Base-by-base conservation (phyloP, 768 basidiomycete genomes). In the Rhodocollybia butyracea region DNA sequence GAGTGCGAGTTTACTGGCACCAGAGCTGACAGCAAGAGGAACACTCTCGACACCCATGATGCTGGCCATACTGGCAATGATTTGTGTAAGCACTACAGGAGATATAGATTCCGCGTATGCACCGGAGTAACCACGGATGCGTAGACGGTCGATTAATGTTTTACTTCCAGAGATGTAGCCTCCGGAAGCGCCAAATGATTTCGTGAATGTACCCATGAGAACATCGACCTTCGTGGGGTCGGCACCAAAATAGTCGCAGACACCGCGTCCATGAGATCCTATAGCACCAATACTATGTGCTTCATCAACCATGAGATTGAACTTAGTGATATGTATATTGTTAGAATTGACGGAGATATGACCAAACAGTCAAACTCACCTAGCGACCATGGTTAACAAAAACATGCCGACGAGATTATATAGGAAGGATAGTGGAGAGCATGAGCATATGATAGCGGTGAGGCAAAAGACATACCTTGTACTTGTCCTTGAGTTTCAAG, bases 171-270 rank as follows among this genome's bases (percentile, higher is more conserved):
- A 81, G 58, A 99, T 87, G 72, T 98, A 98, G 3, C 97, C 96
- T 43, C 96, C 96, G 0, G 94, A 89, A 1, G 94, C 90, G 53
- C 92, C 93, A 64, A 95, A 95, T 0, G 91, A 92, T 69, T 92
- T 93, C 24, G 96, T 99, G 70, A 99, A 97, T 0, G 97, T 99
- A 46, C 97, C 97, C 97, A 99, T 99, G 59, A 97, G 83, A 59
- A 99, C 80, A 66, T 99, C 97, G 59, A 98, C 81, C 7, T 78
- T 77, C 2, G 80, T 77, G 11, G 97, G 94, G 60, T 89, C 74
- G 56, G 98, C 74, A 46, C 83, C 83, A 68, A 96, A 99, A 74
- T 96, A 99, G 67, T 99, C 95, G 50, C 87, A 84, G 8, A 99
- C 89, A 56, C 97, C 97, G 34, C 97, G 92, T 5, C 97, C 97